Conservation (phyloP, 257 asterid species). For the Ophiorrhiza pumila region DNA sequence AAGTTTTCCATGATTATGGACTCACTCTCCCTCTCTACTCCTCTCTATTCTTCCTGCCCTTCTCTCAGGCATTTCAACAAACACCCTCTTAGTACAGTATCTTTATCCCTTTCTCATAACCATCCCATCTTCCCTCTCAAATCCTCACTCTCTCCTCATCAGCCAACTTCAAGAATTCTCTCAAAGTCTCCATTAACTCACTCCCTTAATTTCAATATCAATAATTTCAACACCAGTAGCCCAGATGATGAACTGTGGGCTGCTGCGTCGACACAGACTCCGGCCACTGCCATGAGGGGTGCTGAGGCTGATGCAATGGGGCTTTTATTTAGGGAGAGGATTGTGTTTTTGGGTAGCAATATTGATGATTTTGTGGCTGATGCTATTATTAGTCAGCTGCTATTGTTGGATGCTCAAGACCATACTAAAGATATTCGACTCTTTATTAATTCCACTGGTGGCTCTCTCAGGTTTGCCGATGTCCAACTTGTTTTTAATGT, state of each 20-base stretch:
- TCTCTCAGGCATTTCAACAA: slow-evolving; percentile 28
- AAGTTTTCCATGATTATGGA: slow-evolving; percentile 34
- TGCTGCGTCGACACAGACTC: slow-evolving; percentile 48
- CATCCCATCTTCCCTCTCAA: slow-evolving; percentile 26
- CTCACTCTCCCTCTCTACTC: slow-evolving; percentile 59
- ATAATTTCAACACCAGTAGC: neutral
- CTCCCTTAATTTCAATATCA: slow-evolving; percentile 3
- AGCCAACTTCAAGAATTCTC: slow-evolving; percentile 16
- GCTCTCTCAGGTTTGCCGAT: slow-evolving; percentile 68
- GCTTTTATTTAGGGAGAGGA: slow-evolving; percentile 78
- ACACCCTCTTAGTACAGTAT: slow-evolving; percentile 23
- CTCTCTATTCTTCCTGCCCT: slow-evolving; percentile 25
- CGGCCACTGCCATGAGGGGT: slow-evolving; percentile 61
- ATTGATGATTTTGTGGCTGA: slow-evolving; percentile 90
- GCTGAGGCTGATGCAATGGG: slow-evolving; percentile 85
- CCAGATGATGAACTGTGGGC: slow-evolving; percentile 38
- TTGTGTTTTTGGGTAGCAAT: slow-evolving; percentile 69
- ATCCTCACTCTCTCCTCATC: slow-evolving; percentile 40
- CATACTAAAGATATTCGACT: slow-evolving; percentile 80
- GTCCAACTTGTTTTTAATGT: neutral
- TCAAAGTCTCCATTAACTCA: slow-evolving; percentile 17
- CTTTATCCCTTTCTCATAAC: slow-evolving; percentile 24
- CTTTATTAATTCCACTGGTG: slow-evolving; percentile 87
- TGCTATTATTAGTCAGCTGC: slow-evolving; percentile 77
- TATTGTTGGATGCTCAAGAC: slow-evolving; percentile 84